These are phyloP conservation scores for Gossypium ekmanianum DNA, from an alignment of 345 rosid genomes.

Conservation along the genomic window DNA sequence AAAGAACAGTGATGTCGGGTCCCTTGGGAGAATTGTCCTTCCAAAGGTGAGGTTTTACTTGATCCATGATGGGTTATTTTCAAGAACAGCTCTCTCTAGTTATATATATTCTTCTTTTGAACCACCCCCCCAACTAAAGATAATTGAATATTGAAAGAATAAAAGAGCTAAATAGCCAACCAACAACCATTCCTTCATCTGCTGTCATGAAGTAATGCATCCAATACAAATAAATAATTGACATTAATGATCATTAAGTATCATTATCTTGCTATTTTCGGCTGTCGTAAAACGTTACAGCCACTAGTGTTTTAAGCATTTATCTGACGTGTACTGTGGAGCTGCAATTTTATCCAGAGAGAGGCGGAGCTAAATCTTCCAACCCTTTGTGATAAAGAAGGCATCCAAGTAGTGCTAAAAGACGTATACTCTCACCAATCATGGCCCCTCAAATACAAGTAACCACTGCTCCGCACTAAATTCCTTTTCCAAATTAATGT, in stretches of 20 bases:
- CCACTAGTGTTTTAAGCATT: too few species aligned
- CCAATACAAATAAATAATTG: not conserved
- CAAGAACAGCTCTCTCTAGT: not conserved
- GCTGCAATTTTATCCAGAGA: constrained; percentile 36
- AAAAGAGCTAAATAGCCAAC: constrained; percentile 2
- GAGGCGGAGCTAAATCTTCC: constrained; percentile 79
- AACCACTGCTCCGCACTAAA: constrained; percentile 11
- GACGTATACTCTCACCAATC: constrained; percentile 37
- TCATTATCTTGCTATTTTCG: not conserved
- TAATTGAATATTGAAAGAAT: constrained; percentile 3
- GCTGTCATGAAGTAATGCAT: constrained; percentile 20
- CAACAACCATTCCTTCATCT: constrained; percentile 19
- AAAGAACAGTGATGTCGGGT: constrained; percentile 82
- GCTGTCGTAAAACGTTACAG: too few species aligned
- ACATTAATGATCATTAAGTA: too few species aligned
- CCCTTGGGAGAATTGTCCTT: constrained; percentile 74
- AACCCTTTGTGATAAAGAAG: constrained; percentile 50
- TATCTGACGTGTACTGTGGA: not conserved
- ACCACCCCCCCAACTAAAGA: too few species aligned
- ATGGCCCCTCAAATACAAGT: constrained; percentile 73
- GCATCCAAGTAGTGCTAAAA: constrained; percentile 45
- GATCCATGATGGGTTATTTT: not conserved
- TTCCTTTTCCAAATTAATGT: too few species aligned
- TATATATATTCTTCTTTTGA: not conserved
- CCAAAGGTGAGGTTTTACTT: constrained; percentile 64